Conservation (phyloP, 257 asterid species). For the Mentha longifolia region DNA sequence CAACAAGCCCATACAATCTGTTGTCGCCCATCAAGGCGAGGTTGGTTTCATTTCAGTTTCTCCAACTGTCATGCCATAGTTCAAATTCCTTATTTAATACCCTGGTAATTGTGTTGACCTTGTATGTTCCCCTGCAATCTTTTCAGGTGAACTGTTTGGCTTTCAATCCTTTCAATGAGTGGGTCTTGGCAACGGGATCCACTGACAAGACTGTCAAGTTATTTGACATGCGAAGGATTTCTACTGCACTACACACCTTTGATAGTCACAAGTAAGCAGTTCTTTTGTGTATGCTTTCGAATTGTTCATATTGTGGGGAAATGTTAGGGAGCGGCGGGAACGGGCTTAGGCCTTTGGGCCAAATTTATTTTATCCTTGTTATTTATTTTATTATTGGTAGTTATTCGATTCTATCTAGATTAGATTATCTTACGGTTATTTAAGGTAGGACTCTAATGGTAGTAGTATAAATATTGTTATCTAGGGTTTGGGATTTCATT, state of each 20-base stretch:
- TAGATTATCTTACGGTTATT: no score
- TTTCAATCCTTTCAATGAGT: slow-evolving; percentile 73
- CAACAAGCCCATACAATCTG: slow-evolving; percentile 85
- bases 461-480: no score
- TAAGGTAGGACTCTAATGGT: no score
- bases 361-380: no score
- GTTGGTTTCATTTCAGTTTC: slow-evolving; percentile 37
- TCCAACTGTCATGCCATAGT: background rate
- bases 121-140: background rate
- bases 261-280: slow-evolving; percentile 12
- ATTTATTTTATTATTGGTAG: no score
- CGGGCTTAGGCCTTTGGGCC: no score
- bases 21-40: slow-evolving; percentile 95
- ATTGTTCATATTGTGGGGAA: no score
- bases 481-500: no score
- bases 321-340: no score
- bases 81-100: background rate
- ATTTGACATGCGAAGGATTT: slow-evolving; percentile 11
- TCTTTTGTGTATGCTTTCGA: background rate
- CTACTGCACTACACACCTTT: slow-evolving; percentile 13
- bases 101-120: background rate
- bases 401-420: no score
- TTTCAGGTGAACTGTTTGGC: slow-evolving; percentile 8
- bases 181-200: slow-evolving; percentile 96
- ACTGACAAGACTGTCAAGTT: slow-evolving; percentile 54